phyloP scores from a whole-genome alignment of 2,329 filamentous ascomycete species.

The Tricladium varicosporioides region DNA sequence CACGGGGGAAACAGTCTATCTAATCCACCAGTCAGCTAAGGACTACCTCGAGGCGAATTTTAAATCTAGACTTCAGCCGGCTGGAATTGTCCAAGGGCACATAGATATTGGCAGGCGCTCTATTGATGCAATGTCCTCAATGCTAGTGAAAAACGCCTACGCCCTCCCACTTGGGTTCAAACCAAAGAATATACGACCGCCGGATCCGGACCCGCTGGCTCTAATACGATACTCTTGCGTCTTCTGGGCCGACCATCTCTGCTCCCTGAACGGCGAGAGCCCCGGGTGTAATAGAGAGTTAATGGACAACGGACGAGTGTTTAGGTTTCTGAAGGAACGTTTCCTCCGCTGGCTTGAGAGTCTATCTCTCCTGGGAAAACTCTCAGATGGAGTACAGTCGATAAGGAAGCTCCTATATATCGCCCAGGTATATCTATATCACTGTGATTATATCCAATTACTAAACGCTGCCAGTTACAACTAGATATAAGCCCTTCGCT shows the following conservation, averaged over 20 bases:
- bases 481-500: neutral
- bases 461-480: neutral
- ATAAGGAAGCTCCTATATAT: neutral
- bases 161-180: slow-evolving; percentile 20
- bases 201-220: slow-evolving; percentile 28
- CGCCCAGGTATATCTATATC: neutral
- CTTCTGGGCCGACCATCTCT: neutral
- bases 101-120: slow-evolving; percentile 19
- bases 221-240: slow-evolving; percentile 9
- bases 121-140: slow-evolving; percentile 17
- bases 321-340: neutral
- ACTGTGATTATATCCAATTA: neutral
- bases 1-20: slow-evolving; percentile 22
- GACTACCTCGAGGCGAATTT: slow-evolving; percentile 27
- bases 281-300: neutral
- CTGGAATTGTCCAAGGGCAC: slow-evolving; percentile 6
- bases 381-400: neutral
- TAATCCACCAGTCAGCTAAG: slow-evolving; percentile 34
- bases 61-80: slow-evolving; percentile 8
- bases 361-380: neutral
- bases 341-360: neutral
- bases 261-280: too few species aligned
- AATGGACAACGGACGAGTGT: neutral
- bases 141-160: slow-evolving; percentile 33
- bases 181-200: slow-evolving; percentile 14